Evolutionary conservation across 2,329 filamentous ascomycete genomes (phyloP), one percentile per base, ranked within the genome.

Genomic region (Exophiala alcalophila): DNA sequence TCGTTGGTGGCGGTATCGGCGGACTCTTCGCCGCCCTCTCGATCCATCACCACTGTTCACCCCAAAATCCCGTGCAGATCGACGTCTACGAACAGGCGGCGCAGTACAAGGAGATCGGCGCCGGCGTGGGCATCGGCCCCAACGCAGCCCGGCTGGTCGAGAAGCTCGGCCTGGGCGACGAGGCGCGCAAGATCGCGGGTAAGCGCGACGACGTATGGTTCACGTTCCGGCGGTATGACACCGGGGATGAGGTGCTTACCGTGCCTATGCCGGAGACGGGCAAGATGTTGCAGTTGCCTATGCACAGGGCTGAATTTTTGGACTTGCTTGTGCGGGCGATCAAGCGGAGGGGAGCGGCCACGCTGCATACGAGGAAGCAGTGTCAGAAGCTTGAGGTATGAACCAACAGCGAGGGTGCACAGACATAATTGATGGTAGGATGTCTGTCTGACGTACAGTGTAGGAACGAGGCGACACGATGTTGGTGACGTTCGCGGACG

Each of bases 1-100:
- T 69, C 21, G 57, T 67, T 12, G 65, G 66, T 16, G 66, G 65
- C 16, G 66, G 66, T 40, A 64, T 68, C 15, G 63, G 62, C 20
- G 66, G 66, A 11, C 59, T 68, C 15, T 61, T 59, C 41, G 52
- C 59, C 11, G 60, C 64, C 10, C 59, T 68, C 10, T 57, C 62
- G n/a, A 58, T 68, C 5, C 58, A 63, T 32, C 57, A 65, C 29
- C 61, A 65, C 44, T 44, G 35, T 26, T n/a, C n/a, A n/a, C n/a
- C n/a, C n/a, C 32, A 29, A 4, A 19, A 30, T 15, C 50, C 38
- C 53, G 53, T 53, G 47, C 56, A 57, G 21, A 44, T 61, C 2
- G 54, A 60, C 25, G 57, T 57, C 7, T 59, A 56, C 21, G 54
- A 56, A 18, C 54, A 59, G 45, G 35, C 40, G 11, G 38, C 42